phyloP scores from a whole-genome alignment of 1,139 yeast genomes.

The Taiozyma sp. region DNA sequence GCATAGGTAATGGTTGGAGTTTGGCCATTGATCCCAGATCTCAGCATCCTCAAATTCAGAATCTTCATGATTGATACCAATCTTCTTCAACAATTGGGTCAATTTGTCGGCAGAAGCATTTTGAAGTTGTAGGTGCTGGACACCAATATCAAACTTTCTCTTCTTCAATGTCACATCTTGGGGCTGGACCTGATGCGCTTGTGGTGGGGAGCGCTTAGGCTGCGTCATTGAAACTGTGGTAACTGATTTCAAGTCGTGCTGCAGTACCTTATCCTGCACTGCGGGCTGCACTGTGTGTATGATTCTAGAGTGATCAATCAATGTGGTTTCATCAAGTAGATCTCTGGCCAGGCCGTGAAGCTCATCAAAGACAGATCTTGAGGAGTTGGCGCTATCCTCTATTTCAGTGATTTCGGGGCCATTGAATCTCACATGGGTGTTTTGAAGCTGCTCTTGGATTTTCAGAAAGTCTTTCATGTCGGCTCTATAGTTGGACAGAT shows the following conservation, averaged over 20 bases:
- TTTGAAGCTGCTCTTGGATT: background rate
- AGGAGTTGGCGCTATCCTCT: background rate
- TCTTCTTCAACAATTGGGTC: constrained; percentile 7
- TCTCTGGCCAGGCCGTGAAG: constrained; percentile 11
- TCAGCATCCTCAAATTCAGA: constrained; percentile 20
- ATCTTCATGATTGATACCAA: constrained; percentile 18
- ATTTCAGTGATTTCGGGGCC: background rate
- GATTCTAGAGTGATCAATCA: background rate
- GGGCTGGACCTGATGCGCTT: background rate
- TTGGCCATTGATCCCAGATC: constrained; percentile 21
- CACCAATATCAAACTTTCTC: constrained; percentile 13
- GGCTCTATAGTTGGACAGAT: background rate
- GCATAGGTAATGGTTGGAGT: constrained; percentile 14
- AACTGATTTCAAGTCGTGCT: background rate
- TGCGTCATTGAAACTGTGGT: background rate
- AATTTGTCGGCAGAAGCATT: constrained; percentile 8
- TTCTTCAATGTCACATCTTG: constrained; percentile 9
- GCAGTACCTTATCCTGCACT: background rate
- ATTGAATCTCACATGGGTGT: background rate
- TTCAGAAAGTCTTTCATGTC: background rate
- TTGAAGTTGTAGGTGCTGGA: constrained; percentile 16
- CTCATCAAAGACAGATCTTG: constrained; percentile 16
- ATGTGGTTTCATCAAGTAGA: background rate
- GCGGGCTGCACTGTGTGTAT: background rate
- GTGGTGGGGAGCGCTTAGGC: constrained; percentile 1